Evolutionary conservation across 208 protist species (phyloP).

Genomic region (Trypanosoma scelopori): DNA sequence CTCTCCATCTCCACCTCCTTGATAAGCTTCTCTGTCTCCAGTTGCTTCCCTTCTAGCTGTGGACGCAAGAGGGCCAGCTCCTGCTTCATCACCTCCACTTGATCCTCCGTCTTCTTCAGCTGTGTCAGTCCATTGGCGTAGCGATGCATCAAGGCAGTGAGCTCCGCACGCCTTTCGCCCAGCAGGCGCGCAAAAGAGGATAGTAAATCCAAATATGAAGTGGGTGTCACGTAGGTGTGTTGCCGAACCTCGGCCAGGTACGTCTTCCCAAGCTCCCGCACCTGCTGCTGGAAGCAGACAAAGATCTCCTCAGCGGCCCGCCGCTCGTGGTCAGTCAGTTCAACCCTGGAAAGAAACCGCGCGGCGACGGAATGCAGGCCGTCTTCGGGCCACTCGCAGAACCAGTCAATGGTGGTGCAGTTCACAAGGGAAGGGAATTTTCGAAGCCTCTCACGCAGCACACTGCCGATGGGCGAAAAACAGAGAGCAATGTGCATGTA

Average conservation of each 20-base stretch:
- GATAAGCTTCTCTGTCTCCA: slow-evolving; percentile 88
- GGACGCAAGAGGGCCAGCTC: slow-evolving; percentile 90
- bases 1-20: slow-evolving; percentile 86
- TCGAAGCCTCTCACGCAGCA: slow-evolving; percentile 93
- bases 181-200: slow-evolving; percentile 91
- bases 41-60: slow-evolving; percentile 90
- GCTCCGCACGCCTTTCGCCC: slow-evolving; percentile 73
- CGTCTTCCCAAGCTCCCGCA: slow-evolving; percentile 68
- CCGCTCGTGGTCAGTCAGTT: slow-evolving; percentile 73
- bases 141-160: slow-evolving; percentile 83
- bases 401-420: slow-evolving; percentile 99
- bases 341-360: slow-evolving; percentile 83
- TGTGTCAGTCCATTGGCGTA: slow-evolving; percentile 90
- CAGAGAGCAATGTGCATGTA: slow-evolving; percentile 96
- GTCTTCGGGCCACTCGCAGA: slow-evolving; percentile 95
- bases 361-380: slow-evolving; percentile 92
- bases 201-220: slow-evolving; percentile 95
- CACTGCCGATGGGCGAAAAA: slow-evolving; percentile 97
- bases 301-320: slow-evolving; percentile 86
- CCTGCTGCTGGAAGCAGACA: slow-evolving; percentile 90
- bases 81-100: slow-evolving; percentile 95
- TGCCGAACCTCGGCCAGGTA: slow-evolving; percentile 91
- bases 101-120: slow-evolving; percentile 91
- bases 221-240: slow-evolving; percentile 95
- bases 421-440: slow-evolving; percentile 98